Evolutionary conservation across 1,284 basidiomycete species (phyloP).

Genomic region (Somion occarium): DNA sequence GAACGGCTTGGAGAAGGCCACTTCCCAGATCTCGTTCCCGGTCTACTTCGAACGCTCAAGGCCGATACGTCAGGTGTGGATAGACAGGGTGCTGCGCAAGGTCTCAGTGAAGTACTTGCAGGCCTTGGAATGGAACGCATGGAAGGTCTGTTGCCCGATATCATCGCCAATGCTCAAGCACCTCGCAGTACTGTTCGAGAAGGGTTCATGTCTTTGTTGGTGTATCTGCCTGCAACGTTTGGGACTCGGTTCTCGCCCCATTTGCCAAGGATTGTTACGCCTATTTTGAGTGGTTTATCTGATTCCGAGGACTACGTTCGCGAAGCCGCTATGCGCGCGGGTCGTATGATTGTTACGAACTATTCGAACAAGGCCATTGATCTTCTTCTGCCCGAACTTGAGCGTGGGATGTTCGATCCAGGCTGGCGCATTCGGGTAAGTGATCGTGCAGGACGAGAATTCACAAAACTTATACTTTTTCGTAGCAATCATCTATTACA

Average conservation of each 20-base stretch:
- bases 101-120: constrained; percentile 92
- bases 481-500: constrained; percentile 89
- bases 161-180: constrained; percentile 89
- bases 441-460: constrained; percentile 10
- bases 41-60: constrained; percentile 87
- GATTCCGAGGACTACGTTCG: constrained; percentile 93
- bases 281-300: constrained; percentile 89
- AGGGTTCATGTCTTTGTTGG: constrained; percentile 97
- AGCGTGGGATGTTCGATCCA: constrained; percentile 92
- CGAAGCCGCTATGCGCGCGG: constrained; percentile 98
- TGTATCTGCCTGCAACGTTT: constrained; percentile 95
- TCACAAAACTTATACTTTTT: constrained; percentile 9
- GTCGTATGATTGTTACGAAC: constrained; percentile 96
- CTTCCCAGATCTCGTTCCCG: constrained; percentile 93
- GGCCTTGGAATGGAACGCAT: constrained; percentile 97
- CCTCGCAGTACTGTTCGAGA: constrained; percentile 91
- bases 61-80: constrained; percentile 96
- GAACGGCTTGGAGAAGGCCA: constrained; percentile 94
- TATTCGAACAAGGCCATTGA: constrained; percentile 94
- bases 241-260: constrained; percentile 96
- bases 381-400: constrained; percentile 90
- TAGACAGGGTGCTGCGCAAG: constrained; percentile 96
- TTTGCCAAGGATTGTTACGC: constrained; percentile 90
- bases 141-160: constrained; percentile 91
- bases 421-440: constrained; percentile 92